Evolutionary conservation across 805 yeast genomes (phyloP).

Genomic region (Hanseniaspora occidentalis): DNA sequence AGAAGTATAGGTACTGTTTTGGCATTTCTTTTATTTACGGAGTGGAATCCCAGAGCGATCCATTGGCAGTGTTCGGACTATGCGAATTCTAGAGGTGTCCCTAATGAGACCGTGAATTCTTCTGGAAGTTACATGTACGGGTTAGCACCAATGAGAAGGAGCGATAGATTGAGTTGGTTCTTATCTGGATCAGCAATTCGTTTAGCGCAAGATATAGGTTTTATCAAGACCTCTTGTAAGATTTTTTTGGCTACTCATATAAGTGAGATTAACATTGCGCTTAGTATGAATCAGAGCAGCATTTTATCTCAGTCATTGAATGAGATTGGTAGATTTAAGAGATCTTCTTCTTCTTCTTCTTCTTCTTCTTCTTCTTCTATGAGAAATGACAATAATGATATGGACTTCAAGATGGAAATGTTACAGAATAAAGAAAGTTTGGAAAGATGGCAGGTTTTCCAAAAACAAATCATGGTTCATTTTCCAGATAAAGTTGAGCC

Average conservation of each 20-base stretch:
- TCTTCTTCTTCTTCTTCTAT: conserved; percentile 42
- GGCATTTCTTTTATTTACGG: conserved; percentile 75
- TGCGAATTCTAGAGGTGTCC: conserved; percentile 34
- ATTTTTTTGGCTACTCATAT: conserved; percentile 75
- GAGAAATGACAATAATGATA: too few relatives aligned
- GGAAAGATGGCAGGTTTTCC: too few relatives aligned
- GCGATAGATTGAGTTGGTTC: conserved; percentile 92
- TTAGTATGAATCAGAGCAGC: conserved; percentile 67
- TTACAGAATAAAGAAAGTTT: too few relatives aligned
- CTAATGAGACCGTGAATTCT: conserved; percentile 3
- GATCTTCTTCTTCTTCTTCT: too few relatives aligned
- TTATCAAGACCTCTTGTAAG: conserved; percentile 59
- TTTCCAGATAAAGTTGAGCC: too few relatives aligned
- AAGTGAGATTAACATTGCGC: conserved; percentile 71
- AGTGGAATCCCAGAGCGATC: conserved; percentile 93
- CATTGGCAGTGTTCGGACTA: conserved; percentile 83
- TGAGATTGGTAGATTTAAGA: conserved; percentile 38
- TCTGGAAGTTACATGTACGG: too few relatives aligned
- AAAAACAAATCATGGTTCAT: too few relatives aligned
- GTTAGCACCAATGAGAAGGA: conserved; percentile 70
- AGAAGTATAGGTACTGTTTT: conserved; percentile 77
- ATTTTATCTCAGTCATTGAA: conserved; percentile 63
- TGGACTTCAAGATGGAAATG: too few relatives aligned
- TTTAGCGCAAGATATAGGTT: conserved; percentile 75
- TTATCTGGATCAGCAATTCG: conserved; percentile 78